These are phyloP conservation scores for Quillaja saponaria DNA, from an alignment of 306 rosid genomes.

Conservation along the genomic window DNA sequence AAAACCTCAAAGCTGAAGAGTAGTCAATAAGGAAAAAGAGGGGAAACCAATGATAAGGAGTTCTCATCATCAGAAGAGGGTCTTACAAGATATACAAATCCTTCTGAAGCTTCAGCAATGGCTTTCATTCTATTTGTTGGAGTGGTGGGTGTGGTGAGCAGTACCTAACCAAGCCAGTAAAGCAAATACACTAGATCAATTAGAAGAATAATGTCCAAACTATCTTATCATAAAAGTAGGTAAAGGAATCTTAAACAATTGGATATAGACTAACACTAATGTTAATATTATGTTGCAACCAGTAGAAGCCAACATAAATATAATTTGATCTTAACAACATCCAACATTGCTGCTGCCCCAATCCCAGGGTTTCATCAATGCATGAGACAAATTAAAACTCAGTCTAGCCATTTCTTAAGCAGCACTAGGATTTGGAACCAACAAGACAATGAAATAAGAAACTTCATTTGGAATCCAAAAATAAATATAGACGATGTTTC, in stretches of 20 bases:
- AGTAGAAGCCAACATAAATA: slow-evolving; percentile 7
- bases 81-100: slow-evolving; percentile 82
- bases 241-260: background rate
- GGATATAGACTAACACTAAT: background rate
- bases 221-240: background rate
- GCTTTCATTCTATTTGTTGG: slow-evolving; percentile 75
- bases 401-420: slow-evolving; percentile 4
- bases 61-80: slow-evolving; percentile 20
- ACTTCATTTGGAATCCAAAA: slow-evolving; percentile 19
- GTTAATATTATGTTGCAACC: slow-evolving; percentile 1
- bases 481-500: slow-evolving; percentile 10
- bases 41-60: background rate
- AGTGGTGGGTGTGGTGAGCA: slow-evolving; percentile 90
- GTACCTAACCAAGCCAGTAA: slow-evolving; percentile 57
- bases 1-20: background rate
- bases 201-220: background rate
- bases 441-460: slow-evolving; percentile 4
- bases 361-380: background rate
- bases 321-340: slow-evolving; percentile 13
- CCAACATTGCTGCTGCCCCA: slow-evolving; percentile 10
- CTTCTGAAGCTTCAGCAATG: slow-evolving; percentile 81
- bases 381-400: background rate
- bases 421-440: slow-evolving; percentile 8
- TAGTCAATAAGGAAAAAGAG: background rate
- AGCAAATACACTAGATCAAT: slow-evolving; percentile 23